Percentiles rank a stretch among this genome's conserved stretches.
Evolutionary conservation across 768 basidiomycete genomes (phyloP).

Genomic region (Suillus lakei): DNA sequence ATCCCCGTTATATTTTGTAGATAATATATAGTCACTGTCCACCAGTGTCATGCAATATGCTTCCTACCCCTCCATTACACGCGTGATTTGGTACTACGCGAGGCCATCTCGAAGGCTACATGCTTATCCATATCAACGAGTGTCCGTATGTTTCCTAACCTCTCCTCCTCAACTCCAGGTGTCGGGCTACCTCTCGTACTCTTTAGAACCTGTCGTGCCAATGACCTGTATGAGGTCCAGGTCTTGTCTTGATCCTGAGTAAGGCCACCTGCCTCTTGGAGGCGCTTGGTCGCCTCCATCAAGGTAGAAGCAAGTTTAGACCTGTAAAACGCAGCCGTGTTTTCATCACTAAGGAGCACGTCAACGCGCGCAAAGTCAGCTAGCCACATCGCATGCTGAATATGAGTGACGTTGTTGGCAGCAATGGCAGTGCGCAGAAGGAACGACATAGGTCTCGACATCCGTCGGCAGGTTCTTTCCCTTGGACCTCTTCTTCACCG

Average conservation of each 20-base stretch:
- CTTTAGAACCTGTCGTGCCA: constrained; percentile 23
- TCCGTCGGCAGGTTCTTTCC: constrained; percentile 53
- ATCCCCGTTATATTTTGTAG: constrained; percentile 10
- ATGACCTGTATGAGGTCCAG: constrained; percentile 21
- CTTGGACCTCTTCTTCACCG: constrained; percentile 44
- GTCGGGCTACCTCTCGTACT: constrained; percentile 17
- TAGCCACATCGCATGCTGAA: constrained; percentile 67
- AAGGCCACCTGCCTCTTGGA: constrained; percentile 30
- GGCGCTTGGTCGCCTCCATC: constrained; percentile 42
- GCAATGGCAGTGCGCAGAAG: constrained; percentile 63
- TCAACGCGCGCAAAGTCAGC: constrained; percentile 50
- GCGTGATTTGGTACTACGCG: constrained; percentile 32
- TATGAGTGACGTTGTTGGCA: constrained; percentile 51
- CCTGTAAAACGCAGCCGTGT: constrained; percentile 41
- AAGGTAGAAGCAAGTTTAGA: constrained; percentile 55
- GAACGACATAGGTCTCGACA: constrained; percentile 56
- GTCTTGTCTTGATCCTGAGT: constrained; percentile 20
- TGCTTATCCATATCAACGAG: constrained; percentile 31
- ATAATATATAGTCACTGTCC: constrained; percentile 11
- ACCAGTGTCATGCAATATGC: constrained; percentile 10
- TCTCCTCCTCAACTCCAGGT: constrained; percentile 22
- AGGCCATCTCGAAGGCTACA: constrained; percentile 35
- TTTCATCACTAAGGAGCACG: constrained; percentile 33
- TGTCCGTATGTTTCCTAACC: constrained; percentile 28
- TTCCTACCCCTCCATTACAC: constrained; percentile 16